Base-by-base conservation (phyloP, 148 eudicot genomes). In the Cornus florida region DNA sequence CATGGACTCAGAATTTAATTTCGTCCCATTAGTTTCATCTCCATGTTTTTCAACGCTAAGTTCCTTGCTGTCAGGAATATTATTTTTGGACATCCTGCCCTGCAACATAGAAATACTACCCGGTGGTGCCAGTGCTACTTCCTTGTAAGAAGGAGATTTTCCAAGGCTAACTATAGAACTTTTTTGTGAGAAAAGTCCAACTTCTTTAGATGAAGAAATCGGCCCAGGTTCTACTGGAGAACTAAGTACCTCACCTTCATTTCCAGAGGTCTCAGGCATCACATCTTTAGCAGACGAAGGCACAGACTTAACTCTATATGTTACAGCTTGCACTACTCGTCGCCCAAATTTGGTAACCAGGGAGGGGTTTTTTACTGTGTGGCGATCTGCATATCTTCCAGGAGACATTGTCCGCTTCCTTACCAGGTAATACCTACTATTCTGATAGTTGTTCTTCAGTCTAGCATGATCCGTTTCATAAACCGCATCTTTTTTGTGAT, bases 91-190 rank as follows among this genome's bases (percentile, higher is more conserved):
- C 73, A 73, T 81, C 79, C 79, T 83, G 74, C 80, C 87, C 78
- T 92, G 98, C 77, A 92, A 74, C 87, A 89, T 86, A 48, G 98
- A 75, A 62, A 97, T 90, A 72, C 90, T 90, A 73, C 99, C 99
- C 56, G 99, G 99, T 9, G 97, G 99, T 57, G 99, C 98, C 83
- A 97, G 80, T 48, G 99, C 99, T 33, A 97, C 99, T 85, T 97
- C 99, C 87, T 94, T 97, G 76, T 97, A 97, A 9, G 99, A 97
- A 84, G 98, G 99, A 77, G 99, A 97, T 81, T 91, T 94, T 17
- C 97, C 98, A 59, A 97, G 86, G 82, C 92, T 89, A 78, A 92
- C 91, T 78, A 94, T 86, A 13, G 98, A 90, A 80, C 90, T 84
- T 85, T 86, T 94, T 53, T 89, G 91, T 4, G 87, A 79, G 75